phyloP scores from a whole-genome alignment of 257 asterid genomes.

The Plantago elongata region DNA sequence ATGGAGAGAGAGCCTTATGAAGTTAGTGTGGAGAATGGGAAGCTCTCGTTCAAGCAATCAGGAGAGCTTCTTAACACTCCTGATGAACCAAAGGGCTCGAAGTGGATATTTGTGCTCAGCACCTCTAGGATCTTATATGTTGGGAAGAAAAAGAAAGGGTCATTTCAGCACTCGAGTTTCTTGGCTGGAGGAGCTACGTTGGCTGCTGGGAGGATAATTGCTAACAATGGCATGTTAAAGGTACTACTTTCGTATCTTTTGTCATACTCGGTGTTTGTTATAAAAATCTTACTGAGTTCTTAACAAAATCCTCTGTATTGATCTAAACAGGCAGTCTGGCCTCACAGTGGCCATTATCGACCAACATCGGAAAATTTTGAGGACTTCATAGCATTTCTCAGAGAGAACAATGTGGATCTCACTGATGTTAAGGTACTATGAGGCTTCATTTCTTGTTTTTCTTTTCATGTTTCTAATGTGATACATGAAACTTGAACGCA shows the following conservation, averaged over 20 bases:
- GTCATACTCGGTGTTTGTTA: background rate
- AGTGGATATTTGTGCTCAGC: constrained; percentile 97
- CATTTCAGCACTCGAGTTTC: constrained; percentile 89
- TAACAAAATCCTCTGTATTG: constrained; percentile 1
- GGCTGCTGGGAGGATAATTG: constrained; percentile 89
- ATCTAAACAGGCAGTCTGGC: constrained; percentile 84
- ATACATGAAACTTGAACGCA: background rate
- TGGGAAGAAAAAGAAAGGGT: constrained; percentile 79
- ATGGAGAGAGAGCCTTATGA: constrained; percentile 83
- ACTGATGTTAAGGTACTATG: constrained; percentile 59
- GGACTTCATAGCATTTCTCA: constrained; percentile 61
- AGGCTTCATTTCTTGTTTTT: background rate
- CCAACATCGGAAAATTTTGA: constrained; percentile 86
- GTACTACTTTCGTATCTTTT: constrained; percentile 29
- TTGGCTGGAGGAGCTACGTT: constrained; percentile 95
- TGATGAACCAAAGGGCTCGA: constrained; percentile 56
- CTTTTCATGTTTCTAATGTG: background rate
- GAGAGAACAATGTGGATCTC: constrained; percentile 64
- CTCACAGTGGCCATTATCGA: constrained; percentile 92
- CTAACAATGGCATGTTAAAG: constrained; percentile 71
- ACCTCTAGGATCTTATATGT: constrained; percentile 70
- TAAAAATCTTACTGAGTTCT: background rate
- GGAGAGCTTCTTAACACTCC: constrained; percentile 61
- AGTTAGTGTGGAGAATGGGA: constrained; percentile 67
- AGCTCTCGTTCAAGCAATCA: constrained; percentile 49